Evolutionary conservation across 108 stramenopile species (phyloP).

Genomic region (Nitzschia sp.): DNA sequence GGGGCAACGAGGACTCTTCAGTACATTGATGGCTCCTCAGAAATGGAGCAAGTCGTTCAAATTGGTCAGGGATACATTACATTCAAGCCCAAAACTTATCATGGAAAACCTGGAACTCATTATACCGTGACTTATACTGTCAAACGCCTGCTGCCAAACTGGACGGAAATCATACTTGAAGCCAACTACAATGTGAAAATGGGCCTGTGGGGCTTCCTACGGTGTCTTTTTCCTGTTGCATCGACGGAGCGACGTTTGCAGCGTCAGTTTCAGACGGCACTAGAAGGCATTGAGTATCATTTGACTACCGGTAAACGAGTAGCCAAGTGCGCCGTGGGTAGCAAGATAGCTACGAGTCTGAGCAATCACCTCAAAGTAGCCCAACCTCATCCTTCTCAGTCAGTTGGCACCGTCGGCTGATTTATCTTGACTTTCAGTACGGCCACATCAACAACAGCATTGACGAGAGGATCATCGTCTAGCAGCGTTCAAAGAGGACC

Average conservation of each 20-base stretch:
- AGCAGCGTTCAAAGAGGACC: too few species aligned
- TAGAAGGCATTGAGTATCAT: conserved; percentile 6
- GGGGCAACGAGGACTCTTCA: not conserved
- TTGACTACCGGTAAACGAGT: not conserved
- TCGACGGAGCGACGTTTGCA: not conserved
- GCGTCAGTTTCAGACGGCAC: not conserved
- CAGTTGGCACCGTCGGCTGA: too few species aligned
- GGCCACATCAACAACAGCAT: too few species aligned
- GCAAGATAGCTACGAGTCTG: not conserved
- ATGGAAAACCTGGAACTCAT: not conserved
- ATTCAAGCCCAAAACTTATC: not conserved
- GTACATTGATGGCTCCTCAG: not conserved
- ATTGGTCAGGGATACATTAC: not conserved
- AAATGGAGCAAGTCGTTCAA: conserved; percentile 4
- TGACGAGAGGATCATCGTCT: too few species aligned
- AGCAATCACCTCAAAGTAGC: too few species aligned
- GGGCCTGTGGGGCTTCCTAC: not conserved
- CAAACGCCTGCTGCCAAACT: not conserved
- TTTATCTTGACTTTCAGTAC: too few species aligned
- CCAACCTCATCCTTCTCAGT: too few species aligned
- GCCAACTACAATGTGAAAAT: not conserved
- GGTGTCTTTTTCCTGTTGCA: not conserved
- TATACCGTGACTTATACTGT: not conserved
- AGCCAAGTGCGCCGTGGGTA: not conserved
- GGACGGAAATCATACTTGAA: not conserved